Evolutionary conservation across 257 asterid genomes (phyloP).

Genomic region (Solanum infundibuliforme): DNA sequence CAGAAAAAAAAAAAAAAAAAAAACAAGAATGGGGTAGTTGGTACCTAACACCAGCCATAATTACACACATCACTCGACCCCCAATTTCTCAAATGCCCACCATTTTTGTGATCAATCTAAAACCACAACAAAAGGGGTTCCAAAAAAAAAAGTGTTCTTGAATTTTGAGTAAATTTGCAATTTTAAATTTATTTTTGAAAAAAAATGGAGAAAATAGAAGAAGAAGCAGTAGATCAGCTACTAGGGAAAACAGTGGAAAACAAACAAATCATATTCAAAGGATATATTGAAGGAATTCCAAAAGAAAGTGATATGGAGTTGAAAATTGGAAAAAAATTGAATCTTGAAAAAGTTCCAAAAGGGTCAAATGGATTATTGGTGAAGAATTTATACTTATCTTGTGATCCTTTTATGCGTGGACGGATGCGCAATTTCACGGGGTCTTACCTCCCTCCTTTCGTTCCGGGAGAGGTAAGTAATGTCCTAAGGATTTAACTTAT

Average conservation of each 20-base stretch:
- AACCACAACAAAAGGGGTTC: neutral
- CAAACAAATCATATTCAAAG: conserved; percentile 66
- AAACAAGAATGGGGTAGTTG: neutral
- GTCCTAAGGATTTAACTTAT: neutral
- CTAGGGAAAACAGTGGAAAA: conserved; percentile 31
- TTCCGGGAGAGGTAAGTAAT: conserved; percentile 55
- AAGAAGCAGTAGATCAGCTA: neutral
- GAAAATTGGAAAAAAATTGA: conserved; percentile 35
- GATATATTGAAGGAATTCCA: conserved; percentile 59
- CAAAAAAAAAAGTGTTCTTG: neutral
- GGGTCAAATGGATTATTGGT: conserved; percentile 55
- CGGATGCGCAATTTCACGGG: conserved; percentile 72
- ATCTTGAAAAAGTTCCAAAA: conserved; percentile 54
- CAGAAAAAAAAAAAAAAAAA: too few species aligned
- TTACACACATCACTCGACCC: neutral
- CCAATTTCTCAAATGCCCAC: neutral
- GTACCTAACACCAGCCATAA: neutral
- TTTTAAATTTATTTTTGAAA: neutral
- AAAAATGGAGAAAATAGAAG: neutral
- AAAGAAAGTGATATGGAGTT: conserved; percentile 72
- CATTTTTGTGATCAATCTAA: neutral
- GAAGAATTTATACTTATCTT: conserved; percentile 80
- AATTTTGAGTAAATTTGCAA: neutral
- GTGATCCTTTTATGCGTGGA: conserved; percentile 92
- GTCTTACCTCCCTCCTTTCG: conserved; percentile 74